A percentile compares a stretch with the other conserved stretches of the same genome.
These are phyloP conservation scores for Ettlia oleoabundans DNA, from an alignment of 139 green algal species.

Conservation along the genomic window DNA sequence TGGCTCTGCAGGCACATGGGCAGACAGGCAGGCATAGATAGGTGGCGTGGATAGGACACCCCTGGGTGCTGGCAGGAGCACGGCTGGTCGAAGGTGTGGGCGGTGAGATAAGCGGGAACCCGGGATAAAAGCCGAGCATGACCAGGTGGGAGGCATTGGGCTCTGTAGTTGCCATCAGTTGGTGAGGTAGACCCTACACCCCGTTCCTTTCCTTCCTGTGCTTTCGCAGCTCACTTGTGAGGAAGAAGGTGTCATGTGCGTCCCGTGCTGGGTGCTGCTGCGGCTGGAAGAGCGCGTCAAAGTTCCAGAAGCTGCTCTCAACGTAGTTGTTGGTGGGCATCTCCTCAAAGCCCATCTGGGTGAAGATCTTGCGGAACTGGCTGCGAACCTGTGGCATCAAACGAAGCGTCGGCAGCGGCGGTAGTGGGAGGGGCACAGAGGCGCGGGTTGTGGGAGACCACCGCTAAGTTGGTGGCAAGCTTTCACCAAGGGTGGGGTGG, in stretches of 20 bases:
- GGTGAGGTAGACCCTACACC: too few relatives aligned
- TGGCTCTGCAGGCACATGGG: conserved; percentile 58
- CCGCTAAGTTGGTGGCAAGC: too few relatives aligned
- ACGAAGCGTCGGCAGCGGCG: neutral
- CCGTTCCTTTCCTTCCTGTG: too few relatives aligned
- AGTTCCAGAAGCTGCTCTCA: conserved; percentile 98
- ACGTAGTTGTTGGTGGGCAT: conserved; percentile 96
- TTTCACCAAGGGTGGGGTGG: too few relatives aligned
- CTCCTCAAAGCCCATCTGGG: conserved; percentile 92
- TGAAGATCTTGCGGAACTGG: conserved; percentile 96
- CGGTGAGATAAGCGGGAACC: too few relatives aligned
- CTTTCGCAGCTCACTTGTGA: conserved; percentile 80
- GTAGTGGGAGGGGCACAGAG: neutral
- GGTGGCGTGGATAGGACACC: too few relatives aligned
- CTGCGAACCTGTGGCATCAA: conserved; percentile 73
- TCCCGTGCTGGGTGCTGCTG: conserved; percentile 98
- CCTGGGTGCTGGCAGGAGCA: too few relatives aligned
- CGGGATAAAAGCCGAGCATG: too few relatives aligned
- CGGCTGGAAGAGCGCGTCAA: conserved; percentile 99
- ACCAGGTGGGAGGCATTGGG: too few relatives aligned
- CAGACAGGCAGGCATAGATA: neutral
- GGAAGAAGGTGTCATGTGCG: conserved; percentile 99
- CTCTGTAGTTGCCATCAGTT: too few relatives aligned
- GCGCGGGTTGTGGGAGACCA: neutral
- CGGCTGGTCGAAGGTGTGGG: too few relatives aligned